phyloP scores from a whole-genome alignment of 768 basidiomycete species.

The Boletales sp. region DNA sequence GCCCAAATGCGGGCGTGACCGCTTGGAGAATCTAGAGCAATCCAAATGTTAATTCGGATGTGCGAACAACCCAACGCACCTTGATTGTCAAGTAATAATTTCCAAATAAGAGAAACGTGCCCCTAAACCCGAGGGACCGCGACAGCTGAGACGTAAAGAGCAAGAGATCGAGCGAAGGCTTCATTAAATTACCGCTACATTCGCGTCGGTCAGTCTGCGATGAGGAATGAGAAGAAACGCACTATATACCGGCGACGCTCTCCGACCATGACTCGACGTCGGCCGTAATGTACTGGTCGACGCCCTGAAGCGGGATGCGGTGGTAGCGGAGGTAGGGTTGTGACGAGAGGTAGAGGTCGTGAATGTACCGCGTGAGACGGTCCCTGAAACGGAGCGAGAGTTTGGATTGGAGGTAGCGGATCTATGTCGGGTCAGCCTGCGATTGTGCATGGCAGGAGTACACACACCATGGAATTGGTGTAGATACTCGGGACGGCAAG shows the following conservation, averaged over 20 bases:
- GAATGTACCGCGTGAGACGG: conserved; percentile 83
- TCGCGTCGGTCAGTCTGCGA: neutral
- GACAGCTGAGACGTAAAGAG: conserved; percentile 93
- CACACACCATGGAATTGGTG: conserved; percentile 86
- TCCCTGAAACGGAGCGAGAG: conserved; percentile 81
- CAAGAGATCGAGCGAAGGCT: conserved; percentile 85
- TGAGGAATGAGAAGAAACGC: conserved; percentile 28
- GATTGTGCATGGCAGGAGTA: neutral
- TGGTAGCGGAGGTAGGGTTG: conserved; percentile 72
- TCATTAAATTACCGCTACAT: conserved; percentile 83
- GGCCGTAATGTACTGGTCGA: conserved; percentile 91
- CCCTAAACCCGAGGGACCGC: conserved; percentile 80
- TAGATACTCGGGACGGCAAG: conserved; percentile 92
- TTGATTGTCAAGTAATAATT: conserved; percentile 86
- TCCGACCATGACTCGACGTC: conserved; percentile 91
- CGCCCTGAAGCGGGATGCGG: conserved; percentile 59
- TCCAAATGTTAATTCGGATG: neutral
- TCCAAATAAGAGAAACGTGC: conserved; percentile 71
- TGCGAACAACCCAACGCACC: conserved; percentile 6
- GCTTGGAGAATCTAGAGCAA: conserved; percentile 57
- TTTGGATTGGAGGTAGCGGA: conserved; percentile 84
- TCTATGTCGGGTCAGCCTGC: conserved; percentile 39
- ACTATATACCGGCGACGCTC: conserved; percentile 85
- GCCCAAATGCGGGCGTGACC: conserved; percentile 91
- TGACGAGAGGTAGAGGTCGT: conserved; percentile 87